Base-by-base conservation (phyloP, 805 yeast species). In the Teunomyces funiuensis region DNA sequence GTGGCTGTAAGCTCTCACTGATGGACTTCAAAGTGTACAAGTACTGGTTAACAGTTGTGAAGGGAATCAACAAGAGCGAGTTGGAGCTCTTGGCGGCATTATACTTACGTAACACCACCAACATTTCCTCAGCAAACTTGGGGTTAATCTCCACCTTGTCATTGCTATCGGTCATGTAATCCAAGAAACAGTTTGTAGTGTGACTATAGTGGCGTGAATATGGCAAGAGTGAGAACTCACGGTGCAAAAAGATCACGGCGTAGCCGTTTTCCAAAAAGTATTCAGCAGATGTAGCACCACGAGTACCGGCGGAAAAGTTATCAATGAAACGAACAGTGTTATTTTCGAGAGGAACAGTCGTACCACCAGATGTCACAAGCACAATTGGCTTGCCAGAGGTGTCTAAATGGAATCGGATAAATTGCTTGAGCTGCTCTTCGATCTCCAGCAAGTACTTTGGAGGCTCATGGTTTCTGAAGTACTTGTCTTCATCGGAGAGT, bases 271-370 rank as follows among this genome's bases (percentile, higher is more conserved):
- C 87, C 40, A 93, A 67, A 52, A 91, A 88, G 57, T 87, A 84
- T 62, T 93, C 99, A 3, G 98, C 96, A 28, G 95, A 83, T 0
- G 96, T 82, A 3, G 99, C 95, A 42, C 99, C 99, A 63, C 99
- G 79, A 0, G 97, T 93, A 17, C 99, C 99, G 17, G 98, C 98
- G 49, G 93, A 83, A 61, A 93, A 93, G 58, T 93, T 93, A 64
- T 93, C 99, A 55, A 93, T 89, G 63, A 93, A 93, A 40, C 99
- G 69, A 5, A 93, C 99, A 0, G 99, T 93, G 58, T 93, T 93
- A 63, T 89, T 90, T 57, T 93, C 99, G 50, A 93, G 69, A 0
- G 99, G 99, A 0, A 93, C 99, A 0, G 97, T 91, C 0, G 99
- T 93, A 16, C 99, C 99, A 17, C 99, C 99, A 6, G 91, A 82